phyloP scores from a whole-genome alignment of 140 eudicot species.

The Flaveria floridana region DNA sequence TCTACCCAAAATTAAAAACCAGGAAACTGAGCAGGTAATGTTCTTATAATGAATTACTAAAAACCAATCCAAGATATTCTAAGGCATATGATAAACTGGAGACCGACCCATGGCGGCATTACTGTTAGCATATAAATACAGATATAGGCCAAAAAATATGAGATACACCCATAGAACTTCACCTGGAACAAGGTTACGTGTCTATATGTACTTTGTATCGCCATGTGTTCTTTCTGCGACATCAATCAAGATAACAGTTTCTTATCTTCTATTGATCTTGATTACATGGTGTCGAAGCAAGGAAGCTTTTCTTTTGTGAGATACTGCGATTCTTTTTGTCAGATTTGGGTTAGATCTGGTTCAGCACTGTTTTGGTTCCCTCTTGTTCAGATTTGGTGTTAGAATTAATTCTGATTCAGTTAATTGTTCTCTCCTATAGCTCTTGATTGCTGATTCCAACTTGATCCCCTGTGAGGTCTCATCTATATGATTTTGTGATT shows the following conservation, averaged over 20 bases:
- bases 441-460: too few relatives aligned
- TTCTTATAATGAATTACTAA: not conserved
- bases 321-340: too few relatives aligned
- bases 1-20: not conserved
- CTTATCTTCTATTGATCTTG: not conserved
- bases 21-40: not conserved
- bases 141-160: not conserved
- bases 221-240: not conserved
- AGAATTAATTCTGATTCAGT: too few relatives aligned
- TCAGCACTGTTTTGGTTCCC: too few relatives aligned
- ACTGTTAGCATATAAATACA: not conserved
- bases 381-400: too few relatives aligned
- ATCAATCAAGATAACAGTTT: not conserved
- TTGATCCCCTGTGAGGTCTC: too few relatives aligned
- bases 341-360: too few relatives aligned
- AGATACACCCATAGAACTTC: not conserved
- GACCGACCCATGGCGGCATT: not conserved
- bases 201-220: not conserved
- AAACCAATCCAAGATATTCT: not conserved
- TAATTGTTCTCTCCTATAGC: too few relatives aligned
- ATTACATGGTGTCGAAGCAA: not conserved
- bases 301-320: not conserved
- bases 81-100: not conserved
- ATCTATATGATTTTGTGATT: too few relatives aligned
- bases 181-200: not conserved